phyloP scores from a whole-genome alignment of 2,329 filamentous ascomycete species.

The Alternaria infectoria region DNA sequence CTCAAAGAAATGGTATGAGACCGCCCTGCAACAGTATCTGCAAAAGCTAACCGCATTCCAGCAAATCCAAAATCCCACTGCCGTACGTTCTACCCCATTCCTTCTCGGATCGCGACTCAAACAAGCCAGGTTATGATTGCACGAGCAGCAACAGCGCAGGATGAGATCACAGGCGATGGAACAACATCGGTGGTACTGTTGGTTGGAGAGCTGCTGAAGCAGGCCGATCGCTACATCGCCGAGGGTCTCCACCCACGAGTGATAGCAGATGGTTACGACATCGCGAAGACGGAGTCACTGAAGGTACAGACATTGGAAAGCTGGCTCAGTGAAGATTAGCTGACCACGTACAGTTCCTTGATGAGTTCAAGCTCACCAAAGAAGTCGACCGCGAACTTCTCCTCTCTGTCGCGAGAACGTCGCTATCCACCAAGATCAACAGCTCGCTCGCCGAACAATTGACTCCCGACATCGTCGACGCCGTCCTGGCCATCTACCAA shows the following conservation, averaged over 20 bases:
- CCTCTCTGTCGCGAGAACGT: conserved; percentile 90
- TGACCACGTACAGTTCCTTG: conserved; percentile 72
- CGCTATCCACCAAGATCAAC: conserved; percentile 94
- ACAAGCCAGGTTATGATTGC: conserved; percentile 68
- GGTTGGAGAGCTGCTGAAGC: conserved; percentile 96
- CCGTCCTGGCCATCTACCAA: conserved; percentile 92
- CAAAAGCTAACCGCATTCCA: conserved; percentile 32
- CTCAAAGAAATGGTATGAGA: conserved; percentile 67
- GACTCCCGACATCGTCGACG: conserved; percentile 94
- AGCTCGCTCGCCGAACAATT: conserved; percentile 85
- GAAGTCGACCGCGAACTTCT: conserved; percentile 93
- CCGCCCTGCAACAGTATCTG: neutral
- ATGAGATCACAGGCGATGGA: conserved; percentile 97
- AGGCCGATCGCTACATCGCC: conserved; percentile 93
- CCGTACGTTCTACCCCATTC: conserved; percentile 60
- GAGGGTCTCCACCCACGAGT: conserved; percentile 97
- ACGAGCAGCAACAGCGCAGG: conserved; percentile 90
- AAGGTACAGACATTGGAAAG: conserved; percentile 63
- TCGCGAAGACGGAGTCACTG: conserved; percentile 90
- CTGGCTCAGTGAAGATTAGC: neutral
- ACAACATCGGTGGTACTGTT: conserved; percentile 95
- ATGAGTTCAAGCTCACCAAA: conserved; percentile 86
- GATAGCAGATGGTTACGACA: conserved; percentile 96
- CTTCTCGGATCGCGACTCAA: conserved; percentile 6
- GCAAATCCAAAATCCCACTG: conserved; percentile 98